Evolutionary conservation across 2,329 filamentous ascomycete genomes (phyloP).

Genomic region (Fusarium duplospermum): DNA sequence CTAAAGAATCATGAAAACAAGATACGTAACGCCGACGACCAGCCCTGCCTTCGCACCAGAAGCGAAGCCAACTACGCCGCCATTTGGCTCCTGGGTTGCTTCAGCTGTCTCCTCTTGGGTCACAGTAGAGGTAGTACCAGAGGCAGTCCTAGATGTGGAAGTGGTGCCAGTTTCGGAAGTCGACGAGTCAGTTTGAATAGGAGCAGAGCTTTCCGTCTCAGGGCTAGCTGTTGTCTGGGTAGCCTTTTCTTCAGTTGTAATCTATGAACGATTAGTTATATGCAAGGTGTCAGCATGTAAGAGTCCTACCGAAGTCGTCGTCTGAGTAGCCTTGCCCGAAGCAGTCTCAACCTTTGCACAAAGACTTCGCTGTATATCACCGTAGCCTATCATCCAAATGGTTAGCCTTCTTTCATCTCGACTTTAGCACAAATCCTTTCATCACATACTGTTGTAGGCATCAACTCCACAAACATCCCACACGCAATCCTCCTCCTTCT

Average conservation of each 20-base stretch:
- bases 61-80: too few relatives aligned
- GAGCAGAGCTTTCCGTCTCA: not conserved
- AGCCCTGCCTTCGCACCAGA: not conserved
- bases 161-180: not conserved
- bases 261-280: not conserved
- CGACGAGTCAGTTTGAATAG: not conserved
- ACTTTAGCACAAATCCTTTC: accelerated
- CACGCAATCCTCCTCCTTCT: constrained; percentile 17
- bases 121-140: not conserved
- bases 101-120: not conserved
- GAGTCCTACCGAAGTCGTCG: not conserved
- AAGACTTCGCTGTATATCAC: not conserved
- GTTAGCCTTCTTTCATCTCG: not conserved
- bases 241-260: not conserved
- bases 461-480: constrained; percentile 12
- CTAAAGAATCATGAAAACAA: not conserved
- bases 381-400: not conserved
- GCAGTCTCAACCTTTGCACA: constrained; percentile 3
- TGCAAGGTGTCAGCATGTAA: not conserved
- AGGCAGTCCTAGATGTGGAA: not conserved
- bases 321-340: not conserved
- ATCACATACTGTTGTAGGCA: constrained; percentile 17
- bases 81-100: not conserved
- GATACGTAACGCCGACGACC: not conserved
- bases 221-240: not conserved